phyloP scores from a whole-genome alignment of 352 stramenopile genomes.

The Phytophthora brassicae region DNA sequence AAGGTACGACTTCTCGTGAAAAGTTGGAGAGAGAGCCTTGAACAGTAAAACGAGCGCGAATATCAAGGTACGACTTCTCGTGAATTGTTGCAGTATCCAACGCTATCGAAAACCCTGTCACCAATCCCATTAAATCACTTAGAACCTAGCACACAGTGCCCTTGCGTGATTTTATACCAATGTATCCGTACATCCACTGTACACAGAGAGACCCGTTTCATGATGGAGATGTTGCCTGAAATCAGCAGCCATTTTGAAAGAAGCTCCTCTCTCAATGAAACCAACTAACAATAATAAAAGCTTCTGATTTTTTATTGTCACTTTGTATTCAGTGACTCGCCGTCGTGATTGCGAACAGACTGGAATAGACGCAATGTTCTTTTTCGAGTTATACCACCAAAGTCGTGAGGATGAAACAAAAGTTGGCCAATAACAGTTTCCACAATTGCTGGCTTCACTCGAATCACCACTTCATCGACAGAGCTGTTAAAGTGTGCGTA shows the following conservation, averaged over 20 bases:
- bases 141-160: neutral
- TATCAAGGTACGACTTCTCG: neutral
- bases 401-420: neutral
- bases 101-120: neutral
- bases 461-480: neutral
- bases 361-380: neutral
- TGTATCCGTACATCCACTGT: neutral
- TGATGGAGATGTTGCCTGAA: neutral
- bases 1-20: neutral
- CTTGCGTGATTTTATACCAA: neutral
- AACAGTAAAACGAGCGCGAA: neutral
- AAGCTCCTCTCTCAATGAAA: neutral
- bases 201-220: neutral
- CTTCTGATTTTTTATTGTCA: neutral
- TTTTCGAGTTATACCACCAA: neutral
- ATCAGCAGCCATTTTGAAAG: conserved; percentile 1
- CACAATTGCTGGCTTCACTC: neutral
- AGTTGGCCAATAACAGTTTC: neutral
- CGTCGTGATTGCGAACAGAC: neutral
- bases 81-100: neutral
- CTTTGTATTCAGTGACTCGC: neutral
- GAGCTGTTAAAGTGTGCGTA: neutral
- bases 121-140: neutral
- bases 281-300: neutral
- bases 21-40: neutral